Evolutionary conservation across 495 filamentous ascomycete species (phyloP).

Genomic region (Rusavskia elegans): DNA sequence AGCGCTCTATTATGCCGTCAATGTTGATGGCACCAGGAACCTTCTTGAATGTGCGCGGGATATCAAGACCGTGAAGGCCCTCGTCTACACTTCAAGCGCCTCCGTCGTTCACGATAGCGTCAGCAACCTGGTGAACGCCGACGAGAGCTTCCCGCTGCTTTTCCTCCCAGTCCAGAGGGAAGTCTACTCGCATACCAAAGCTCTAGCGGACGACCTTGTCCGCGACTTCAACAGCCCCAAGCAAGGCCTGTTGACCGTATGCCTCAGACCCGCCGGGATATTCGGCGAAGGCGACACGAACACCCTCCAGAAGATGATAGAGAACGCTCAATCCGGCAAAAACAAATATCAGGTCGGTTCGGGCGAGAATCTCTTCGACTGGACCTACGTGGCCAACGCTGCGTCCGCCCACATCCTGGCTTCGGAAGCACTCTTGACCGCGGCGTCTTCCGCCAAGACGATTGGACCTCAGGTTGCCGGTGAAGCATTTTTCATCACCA

Average conservation of each 20-base stretch:
- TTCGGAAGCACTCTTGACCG: conserved; percentile 53
- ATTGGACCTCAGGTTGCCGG: conserved; percentile 63
- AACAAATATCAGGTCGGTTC: conserved; percentile 72
- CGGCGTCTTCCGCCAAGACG: conserved; percentile 22
- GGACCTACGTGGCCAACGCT: conserved; percentile 39
- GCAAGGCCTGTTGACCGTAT: conserved; percentile 49
- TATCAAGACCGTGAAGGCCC: conserved; percentile 61
- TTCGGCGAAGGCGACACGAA: conserved; percentile 79
- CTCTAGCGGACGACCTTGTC: conserved; percentile 71
- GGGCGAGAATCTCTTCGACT: conserved; percentile 63
- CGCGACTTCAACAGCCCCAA: conserved; percentile 63
- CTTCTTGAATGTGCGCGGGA: conserved; percentile 62
- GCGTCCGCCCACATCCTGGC: conserved; percentile 33
- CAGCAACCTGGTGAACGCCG: conserved; percentile 72
- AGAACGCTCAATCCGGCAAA: conserved; percentile 45
- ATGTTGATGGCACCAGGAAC: conserved; percentile 74
- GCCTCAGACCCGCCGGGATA: conserved; percentile 79
- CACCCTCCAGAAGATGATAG: conserved; percentile 43
- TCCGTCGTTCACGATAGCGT: conserved; percentile 72
- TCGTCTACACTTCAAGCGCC: conserved; percentile 89
- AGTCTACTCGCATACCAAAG: conserved; percentile 87
- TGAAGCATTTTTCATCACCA: conserved; percentile 91
- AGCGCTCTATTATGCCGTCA: conserved; percentile 47
- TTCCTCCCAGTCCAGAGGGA: conserved; percentile 56
- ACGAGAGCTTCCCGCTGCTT: conserved; percentile 74